Evolutionary conservation across 305 asterid genomes (phyloP), one percentile per base, ranked within the genome.

Genomic region (Fraxinus nigra): DNA sequence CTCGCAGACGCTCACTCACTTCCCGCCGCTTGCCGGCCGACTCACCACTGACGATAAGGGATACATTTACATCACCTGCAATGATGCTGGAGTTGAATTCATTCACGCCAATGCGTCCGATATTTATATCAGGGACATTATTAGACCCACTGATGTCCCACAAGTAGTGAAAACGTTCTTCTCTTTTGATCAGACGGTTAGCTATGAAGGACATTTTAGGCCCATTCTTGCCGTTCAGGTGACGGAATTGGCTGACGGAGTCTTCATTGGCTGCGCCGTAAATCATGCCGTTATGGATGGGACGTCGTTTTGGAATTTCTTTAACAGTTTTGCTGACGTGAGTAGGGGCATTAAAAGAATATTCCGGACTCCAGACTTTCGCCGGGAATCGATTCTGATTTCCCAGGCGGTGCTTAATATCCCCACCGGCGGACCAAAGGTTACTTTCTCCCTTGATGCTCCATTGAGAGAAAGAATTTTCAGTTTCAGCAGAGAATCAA

Each of bases 31-130:
- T 4, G 78, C 78, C 8, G 78, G 78, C 16, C 78, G 78, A 14
- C 51, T 75, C 51, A 3, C 87, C 78, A 82, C 89, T 78, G 86
- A 82, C 70, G 16, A 43, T 0, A 3, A 73, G 35, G 89, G 87
- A 76, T 56, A 82, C 75, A 76, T 87, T 11, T 80, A 65, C 26
- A 72, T 87, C 0, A 10, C 75, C 76, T 87, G 89, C 79, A 84
- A 82, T 8, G 86, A 84, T 74, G 86, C 85, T 1, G 90, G 90
- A 0, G 89, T 72, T 30, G 90, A 87, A n/a, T 84, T 87, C 70
- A 67, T 85, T 14, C 89, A 87, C 67, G 84, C 86, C 0, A 14
- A 82, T 10, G 90, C 73, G 9, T 77, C 87, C 78, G 80, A 84
- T 80, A 2, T 87, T 79, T 72, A 5, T 75, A 54, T 80, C 76